phyloP scores from a whole-genome alignment of 805 yeast species.

The Limtongia smithiae region DNA sequence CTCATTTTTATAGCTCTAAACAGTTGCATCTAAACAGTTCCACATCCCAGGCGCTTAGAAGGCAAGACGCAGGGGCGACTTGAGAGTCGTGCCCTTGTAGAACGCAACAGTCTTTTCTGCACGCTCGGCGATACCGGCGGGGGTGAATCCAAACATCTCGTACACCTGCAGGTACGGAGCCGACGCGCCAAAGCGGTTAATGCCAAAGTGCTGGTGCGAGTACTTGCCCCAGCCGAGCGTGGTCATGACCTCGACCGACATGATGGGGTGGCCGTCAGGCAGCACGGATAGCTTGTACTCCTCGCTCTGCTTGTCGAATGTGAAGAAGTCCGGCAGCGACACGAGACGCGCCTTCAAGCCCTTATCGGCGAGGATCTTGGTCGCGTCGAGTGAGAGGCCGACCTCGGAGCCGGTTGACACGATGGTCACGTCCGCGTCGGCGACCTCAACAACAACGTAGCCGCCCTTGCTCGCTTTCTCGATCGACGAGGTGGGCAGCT shows the following conservation, averaged over 20 bases:
- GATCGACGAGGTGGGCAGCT: slow-evolving; percentile 84
- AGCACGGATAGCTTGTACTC: slow-evolving; percentile 81
- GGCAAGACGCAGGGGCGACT: slow-evolving; percentile 78
- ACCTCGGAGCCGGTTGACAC: slow-evolving; percentile 96
- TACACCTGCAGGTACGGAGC: slow-evolving; percentile 82
- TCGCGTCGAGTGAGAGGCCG: slow-evolving; percentile 73
- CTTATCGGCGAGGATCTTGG: slow-evolving; percentile 60
- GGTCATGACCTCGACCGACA: slow-evolving; percentile 91
- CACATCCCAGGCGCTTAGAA: too few species aligned
- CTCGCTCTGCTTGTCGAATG: slow-evolving; percentile 73
- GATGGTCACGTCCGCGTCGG: slow-evolving; percentile 65
- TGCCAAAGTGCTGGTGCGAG: slow-evolving; percentile 94
- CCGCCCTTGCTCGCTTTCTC: slow-evolving; percentile 96
- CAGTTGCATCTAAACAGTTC: too few species aligned
- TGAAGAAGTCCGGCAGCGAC: slow-evolving; percentile 86
- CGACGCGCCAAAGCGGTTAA: slow-evolving; percentile 94
- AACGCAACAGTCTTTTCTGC: slow-evolving; percentile 73
- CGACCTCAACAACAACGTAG: slow-evolving; percentile 64
- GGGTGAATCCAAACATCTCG: slow-evolving; percentile 83
- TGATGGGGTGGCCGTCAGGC: slow-evolving; percentile 91
- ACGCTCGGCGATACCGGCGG: slow-evolving; percentile 86
- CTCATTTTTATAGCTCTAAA: too few species aligned
- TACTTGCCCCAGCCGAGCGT: slow-evolving; percentile 91
- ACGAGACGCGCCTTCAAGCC: slow-evolving; percentile 80
- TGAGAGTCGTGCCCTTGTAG: slow-evolving; percentile 67